These are phyloP conservation scores for Coemansia sp. DNA, from an alignment of 192 early-diverging fungal species.

Conservation along the genomic window DNA sequence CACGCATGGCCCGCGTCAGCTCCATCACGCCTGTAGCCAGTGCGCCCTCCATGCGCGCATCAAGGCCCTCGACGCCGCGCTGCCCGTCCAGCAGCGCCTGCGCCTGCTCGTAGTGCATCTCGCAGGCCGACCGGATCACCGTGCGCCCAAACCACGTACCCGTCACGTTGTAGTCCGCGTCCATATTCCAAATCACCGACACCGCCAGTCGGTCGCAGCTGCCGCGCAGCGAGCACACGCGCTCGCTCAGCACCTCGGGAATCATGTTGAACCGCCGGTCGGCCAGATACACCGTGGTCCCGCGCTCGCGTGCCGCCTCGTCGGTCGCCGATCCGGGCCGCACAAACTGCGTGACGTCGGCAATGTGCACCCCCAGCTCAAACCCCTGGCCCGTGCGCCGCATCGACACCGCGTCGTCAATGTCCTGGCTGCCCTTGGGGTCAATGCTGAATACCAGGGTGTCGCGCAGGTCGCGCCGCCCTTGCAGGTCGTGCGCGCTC, in stretches of 20 bases:
- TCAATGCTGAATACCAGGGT: conserved; percentile 65
- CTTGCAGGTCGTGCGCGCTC: conserved; percentile 18
- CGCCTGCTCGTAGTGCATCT: conserved; percentile 75
- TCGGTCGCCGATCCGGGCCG: conserved; percentile 60
- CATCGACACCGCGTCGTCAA: conserved; percentile 75
- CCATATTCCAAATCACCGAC: conserved; percentile 68
- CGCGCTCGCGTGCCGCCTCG: conserved; percentile 64
- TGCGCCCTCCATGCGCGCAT: conserved; percentile 29
- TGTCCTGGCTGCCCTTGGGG: conserved; percentile 73
- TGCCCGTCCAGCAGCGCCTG: conserved; percentile 63
- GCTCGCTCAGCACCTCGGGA: conserved; percentile 67
- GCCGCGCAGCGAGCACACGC: conserved; percentile 65
- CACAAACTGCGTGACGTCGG: conserved; percentile 71
- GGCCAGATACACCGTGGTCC: conserved; percentile 73
- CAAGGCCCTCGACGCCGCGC: conserved; percentile 42
- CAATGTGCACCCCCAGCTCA: conserved; percentile 76
- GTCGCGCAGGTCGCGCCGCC: conserved; percentile 37
- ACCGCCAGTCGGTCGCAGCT: conserved; percentile 67
- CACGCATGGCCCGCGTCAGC: conserved; percentile 54
- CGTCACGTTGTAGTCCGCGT: conserved; percentile 45
- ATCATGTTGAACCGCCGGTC: conserved; percentile 82
- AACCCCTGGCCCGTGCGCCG: conserved; percentile 49
- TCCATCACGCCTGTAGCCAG: conserved; percentile 46
- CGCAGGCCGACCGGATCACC: conserved; percentile 67
- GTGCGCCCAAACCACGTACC: conserved; percentile 70